These are phyloP conservation scores for Babjeviella inositovora DNA, from an alignment of 805 yeast species.

Conservation along the genomic window DNA sequence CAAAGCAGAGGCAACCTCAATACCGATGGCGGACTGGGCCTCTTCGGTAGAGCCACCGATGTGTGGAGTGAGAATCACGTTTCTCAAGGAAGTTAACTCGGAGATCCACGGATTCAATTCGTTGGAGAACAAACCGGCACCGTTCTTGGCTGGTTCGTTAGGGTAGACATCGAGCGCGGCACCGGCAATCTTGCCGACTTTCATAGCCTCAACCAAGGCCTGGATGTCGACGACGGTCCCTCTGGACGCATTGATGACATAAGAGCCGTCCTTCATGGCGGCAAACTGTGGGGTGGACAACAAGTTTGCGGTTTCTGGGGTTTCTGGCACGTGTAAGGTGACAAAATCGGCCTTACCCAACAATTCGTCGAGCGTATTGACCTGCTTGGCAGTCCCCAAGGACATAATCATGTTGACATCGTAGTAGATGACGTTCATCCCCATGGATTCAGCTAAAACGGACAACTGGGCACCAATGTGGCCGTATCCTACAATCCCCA, in stretches of 20 bases:
- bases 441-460: slow-evolving; percentile 93
- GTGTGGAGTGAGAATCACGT: slow-evolving; percentile 89
- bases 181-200: slow-evolving; percentile 89
- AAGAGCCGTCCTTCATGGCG: slow-evolving; percentile 93
- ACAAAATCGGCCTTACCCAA: slow-evolving; percentile 75
- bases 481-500: slow-evolving; percentile 95
- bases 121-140: slow-evolving; percentile 61
- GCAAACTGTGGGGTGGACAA: slow-evolving; percentile 83
- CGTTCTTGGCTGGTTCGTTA: slow-evolving; percentile 93
- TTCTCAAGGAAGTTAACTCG: slow-evolving; percentile 69
- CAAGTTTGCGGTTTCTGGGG: slow-evolving; percentile 82
- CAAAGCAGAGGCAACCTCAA: slow-evolving; percentile 80
- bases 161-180: slow-evolving; percentile 96
- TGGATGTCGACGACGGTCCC: slow-evolving; percentile 97
- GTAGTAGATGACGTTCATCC: slow-evolving; percentile 90
- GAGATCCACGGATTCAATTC: slow-evolving; percentile 70
- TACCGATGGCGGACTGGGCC: slow-evolving; percentile 95
- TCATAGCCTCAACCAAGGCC: slow-evolving; percentile 82
- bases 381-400: slow-evolving; percentile 93
- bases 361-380: slow-evolving; percentile 68
- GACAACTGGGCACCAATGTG: slow-evolving; percentile 97
- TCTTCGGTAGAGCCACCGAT: slow-evolving; percentile 99
- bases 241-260: slow-evolving; percentile 90
- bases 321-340: slow-evolving; percentile 87
- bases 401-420: slow-evolving; percentile 91